Evolutionary conservation across 2,329 filamentous ascomycete species (phyloP), one percentile per base, ranked within the genome.

Genomic region (Emergomyces africanus): DNA sequence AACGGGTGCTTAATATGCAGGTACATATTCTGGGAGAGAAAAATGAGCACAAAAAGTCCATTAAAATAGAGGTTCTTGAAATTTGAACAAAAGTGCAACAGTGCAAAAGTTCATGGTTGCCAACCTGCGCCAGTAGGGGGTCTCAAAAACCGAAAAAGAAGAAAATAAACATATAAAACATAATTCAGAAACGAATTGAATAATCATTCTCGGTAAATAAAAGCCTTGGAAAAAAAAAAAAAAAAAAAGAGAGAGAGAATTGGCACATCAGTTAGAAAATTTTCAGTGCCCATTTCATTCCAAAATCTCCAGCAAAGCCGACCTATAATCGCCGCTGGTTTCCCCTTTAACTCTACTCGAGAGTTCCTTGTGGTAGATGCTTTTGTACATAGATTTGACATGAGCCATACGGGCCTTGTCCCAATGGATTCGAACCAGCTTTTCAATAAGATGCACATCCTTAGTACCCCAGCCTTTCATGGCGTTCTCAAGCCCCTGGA

Each of bases 401-500:
- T 89, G 86, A 56, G 84, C 82, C 78, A 95, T 79, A 65, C 88
- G 83, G 58, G 78, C 79, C 42, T 80, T 79, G 69, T 96, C 84
- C 92, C 92, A 97, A 72, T 97, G 92, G 54, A 83, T 79, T 25
- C 89, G 81, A 1, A 96, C 83, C 3, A 94, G 80, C n/a, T 90
- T 81, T 33, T 85, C 81, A 18, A 95, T 82, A 2, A 97, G 80
- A 9, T 91, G 78, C 37, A 84, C 77, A 63, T 99, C 91, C 72
- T 94, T 92, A 12, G 94, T 97, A 2, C 92, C 92, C 63, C 87
- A 67, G 0, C 92, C 94, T 1, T 83, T 81, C 92, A 97, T 97
- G 18, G 87, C 80, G 15, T 88, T 87, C 70, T 96, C 90, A n/a
- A 97, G 79, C 4, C 89, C 77, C 25, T 81, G 76, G 0, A 91